Evolutionary conservation across 83 land plant genomes (phyloP), one percentile per base, ranked within the genome.

Genomic region (Thuja plicata): DNA sequence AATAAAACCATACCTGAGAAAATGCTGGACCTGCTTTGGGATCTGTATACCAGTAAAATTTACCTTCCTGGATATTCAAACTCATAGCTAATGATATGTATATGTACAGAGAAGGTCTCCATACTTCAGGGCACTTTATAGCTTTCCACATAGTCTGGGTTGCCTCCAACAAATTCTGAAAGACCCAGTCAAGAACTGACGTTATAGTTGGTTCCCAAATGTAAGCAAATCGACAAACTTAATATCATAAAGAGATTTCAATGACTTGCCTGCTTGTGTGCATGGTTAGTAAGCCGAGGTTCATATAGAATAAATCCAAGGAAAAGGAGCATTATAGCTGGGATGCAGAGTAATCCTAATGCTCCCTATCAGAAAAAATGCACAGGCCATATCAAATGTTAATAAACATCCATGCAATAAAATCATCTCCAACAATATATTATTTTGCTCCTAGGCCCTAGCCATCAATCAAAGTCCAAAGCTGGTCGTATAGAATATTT

Each of bases 41-140:
- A 74, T 92, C 92, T 38, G 92, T 90, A 88, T 87, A 92, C 91
- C 91, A 92, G 77, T 90, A 92, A 86, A 92, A 92, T 40, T 89
- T 88, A 12, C 93, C 93, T 62, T 92, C 92, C 40, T 93, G 70
- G 11, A 88, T 90, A 88, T 88, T 89, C 35, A 92, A 89, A 55
- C 79, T 86, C 38, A 90, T 19, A 17, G 93, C 90, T 80, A 93
- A 88, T 55, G 93, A 83, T 54, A 92, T 55, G 90, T 88, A 92
- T 92, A 92, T 92, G 90, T 90, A 92, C 9, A 92, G 60, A 48
- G 90, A 66, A 45, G 93, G 92, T 74, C 84, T 89, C 93, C 93
- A 92, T 52, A 92, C 89, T 87, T 84, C 37, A 21, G 88, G 90
- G 50, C 88, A 87, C 87, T 82, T 88, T 48, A 92, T 37, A 45